Conservation (phyloP, 495 filamentous ascomycete genomes). For the Podospora fimiseda region DNA sequence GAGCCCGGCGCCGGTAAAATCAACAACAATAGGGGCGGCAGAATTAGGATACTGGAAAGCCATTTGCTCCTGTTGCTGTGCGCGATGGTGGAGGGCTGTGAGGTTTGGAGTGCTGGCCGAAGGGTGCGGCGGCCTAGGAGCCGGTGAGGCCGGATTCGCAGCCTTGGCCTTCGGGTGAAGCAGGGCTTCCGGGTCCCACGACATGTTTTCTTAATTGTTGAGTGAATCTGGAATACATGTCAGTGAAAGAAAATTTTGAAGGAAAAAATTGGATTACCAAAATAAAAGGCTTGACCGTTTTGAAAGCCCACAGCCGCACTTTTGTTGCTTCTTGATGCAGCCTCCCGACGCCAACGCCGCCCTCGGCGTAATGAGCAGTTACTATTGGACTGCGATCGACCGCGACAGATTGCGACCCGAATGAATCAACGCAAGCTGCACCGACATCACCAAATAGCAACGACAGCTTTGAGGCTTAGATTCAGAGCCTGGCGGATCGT, state of each 20-base stretch:
- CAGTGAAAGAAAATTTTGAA: neutral
- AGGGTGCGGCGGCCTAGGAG: conserved; percentile 5
- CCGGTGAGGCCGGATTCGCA: conserved; percentile 2
- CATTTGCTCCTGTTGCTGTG: conserved; percentile 10
- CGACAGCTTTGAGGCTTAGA: neutral
- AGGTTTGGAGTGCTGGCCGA: conserved; percentile 10
- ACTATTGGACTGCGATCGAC: too few relatives aligned
- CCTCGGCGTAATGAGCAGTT: neutral
- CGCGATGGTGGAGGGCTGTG: conserved; percentile 3
- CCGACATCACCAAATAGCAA: conserved; percentile 1
- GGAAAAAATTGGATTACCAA: neutral
- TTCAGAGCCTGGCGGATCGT: neutral
- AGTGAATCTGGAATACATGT: neutral
- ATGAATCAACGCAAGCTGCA: neutral
- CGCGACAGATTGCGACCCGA: neutral
- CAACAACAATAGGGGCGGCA: conserved; percentile 11
- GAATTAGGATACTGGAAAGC: conserved; percentile 42
- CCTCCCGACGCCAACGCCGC: neutral
- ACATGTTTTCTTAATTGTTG: conserved; percentile 15
- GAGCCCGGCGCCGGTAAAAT: conserved; percentile 14
- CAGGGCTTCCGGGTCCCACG: conserved; percentile 21
- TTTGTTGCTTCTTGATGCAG: neutral
- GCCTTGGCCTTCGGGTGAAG: conserved; percentile 26
- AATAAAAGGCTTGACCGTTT: neutral
- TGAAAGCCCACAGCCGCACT: neutral